Percentiles rank a stretch among this genome's conserved stretches.
Conservation (phyloP, 345 rosid species). For the Boechera retrofracta region DNA sequence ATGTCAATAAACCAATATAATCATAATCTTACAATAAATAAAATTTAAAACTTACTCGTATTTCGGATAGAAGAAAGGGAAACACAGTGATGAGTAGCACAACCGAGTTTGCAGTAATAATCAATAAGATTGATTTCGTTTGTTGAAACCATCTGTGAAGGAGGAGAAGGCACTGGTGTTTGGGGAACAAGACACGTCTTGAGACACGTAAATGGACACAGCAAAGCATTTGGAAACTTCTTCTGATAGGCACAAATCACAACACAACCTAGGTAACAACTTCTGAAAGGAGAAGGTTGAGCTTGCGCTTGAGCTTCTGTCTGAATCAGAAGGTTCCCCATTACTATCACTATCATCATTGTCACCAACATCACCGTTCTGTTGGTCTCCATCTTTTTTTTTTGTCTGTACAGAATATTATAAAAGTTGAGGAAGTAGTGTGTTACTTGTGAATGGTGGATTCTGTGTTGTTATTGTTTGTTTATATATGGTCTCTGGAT, state of each 20-base stretch:
- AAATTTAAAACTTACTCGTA: constrained; percentile 26
- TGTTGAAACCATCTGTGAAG: constrained; percentile 11
- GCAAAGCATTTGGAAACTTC: background rate
- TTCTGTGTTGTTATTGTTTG: no score
- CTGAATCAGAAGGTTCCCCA: constrained; percentile 22
- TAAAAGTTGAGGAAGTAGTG: background rate
- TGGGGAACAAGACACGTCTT: constrained; percentile 27
- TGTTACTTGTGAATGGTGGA: background rate
- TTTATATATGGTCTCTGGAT: no score
- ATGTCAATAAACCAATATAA: background rate
- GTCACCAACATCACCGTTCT: constrained; percentile 24
- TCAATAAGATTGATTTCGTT: background rate
- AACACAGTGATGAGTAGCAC: constrained; percentile 35
- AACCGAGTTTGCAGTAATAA: constrained; percentile 35
- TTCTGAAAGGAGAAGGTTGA: background rate
- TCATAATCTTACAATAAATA: background rate
- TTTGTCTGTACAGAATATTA: background rate
- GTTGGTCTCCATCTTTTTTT: constrained; percentile 18
- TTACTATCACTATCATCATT: constrained; percentile 33
- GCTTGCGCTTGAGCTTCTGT: constrained; percentile 34
- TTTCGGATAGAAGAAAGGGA: constrained; percentile 27
- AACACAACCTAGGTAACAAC: constrained; percentile 28
- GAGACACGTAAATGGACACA: constrained; percentile 34
- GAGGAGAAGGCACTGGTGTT: background rate
- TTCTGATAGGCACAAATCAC: background rate